These are phyloP conservation scores for Scedosporium apiospermum DNA, from an alignment of 2,329 filamentous ascomycete species.

Conservation along the genomic window DNA sequence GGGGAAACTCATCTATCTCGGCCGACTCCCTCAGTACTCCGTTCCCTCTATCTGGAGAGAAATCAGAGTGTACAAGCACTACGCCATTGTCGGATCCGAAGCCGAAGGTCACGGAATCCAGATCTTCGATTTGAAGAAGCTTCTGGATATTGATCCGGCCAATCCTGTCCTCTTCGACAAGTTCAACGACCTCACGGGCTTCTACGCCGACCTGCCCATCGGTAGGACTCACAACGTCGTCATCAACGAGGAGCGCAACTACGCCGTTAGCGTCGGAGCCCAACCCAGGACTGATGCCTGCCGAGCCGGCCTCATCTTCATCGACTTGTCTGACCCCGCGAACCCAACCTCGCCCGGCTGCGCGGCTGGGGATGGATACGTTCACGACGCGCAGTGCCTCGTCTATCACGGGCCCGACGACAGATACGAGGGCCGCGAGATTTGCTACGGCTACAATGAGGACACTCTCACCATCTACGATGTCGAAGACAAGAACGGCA, in stretches of 20 bases:
- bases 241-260: slow-evolving; percentile 32
- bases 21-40: slow-evolving; percentile 27
- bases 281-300: slow-evolving; percentile 31
- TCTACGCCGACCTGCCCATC: slow-evolving; percentile 19
- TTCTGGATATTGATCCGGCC: slow-evolving; percentile 32
- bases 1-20: slow-evolving; percentile 33
- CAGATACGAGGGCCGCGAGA: slow-evolving; percentile 36
- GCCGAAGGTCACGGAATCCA: slow-evolving; percentile 44
- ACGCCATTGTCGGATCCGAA: slow-evolving; percentile 25
- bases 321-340: slow-evolving; percentile 44
- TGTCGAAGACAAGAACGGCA: slow-evolving; percentile 36
- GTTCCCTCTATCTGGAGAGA: slow-evolving; percentile 27
- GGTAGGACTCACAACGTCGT: slow-evolving; percentile 11
- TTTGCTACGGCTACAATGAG: slow-evolving; percentile 49
- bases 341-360: slow-evolving; percentile 45
- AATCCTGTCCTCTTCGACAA: slow-evolving; percentile 21
- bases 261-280: slow-evolving; percentile 34
- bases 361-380: slow-evolving; percentile 44
- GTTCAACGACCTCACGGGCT: slow-evolving; percentile 19
- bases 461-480: slow-evolving; percentile 44
- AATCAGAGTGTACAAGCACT: slow-evolving; percentile 22
- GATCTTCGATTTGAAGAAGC: slow-evolving; percentile 51
- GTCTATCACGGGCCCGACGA: slow-evolving; percentile 42
- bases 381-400: slow-evolving; percentile 51
- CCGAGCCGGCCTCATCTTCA: slow-evolving; percentile 44